Conservation (phyloP, 2,329 filamentous ascomycete species). For the Coccinonectria pachysandricola region DNA sequence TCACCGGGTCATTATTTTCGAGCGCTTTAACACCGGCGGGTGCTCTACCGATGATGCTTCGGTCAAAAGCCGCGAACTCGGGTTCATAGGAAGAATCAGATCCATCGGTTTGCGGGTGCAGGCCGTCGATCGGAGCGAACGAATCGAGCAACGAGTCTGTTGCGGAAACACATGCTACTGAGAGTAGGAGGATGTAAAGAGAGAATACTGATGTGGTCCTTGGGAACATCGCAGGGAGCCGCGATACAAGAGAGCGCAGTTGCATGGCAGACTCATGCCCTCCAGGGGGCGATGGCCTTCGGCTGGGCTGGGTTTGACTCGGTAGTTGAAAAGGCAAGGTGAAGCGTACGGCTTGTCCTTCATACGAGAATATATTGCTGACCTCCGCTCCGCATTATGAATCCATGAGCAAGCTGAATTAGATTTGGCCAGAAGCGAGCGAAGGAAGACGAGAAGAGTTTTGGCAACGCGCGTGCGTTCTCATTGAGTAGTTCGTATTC, state of each 20-base stretch:
- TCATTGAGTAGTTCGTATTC: too few relatives aligned
- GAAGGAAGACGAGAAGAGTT: constrained; percentile 1
- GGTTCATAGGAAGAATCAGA: constrained; percentile 41
- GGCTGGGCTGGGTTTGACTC: constrained; percentile 2
- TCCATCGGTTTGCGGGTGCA: constrained; percentile 5
- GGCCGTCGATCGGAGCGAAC: constrained; percentile 7
- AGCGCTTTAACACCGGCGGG: constrained; percentile 39
- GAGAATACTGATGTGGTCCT: too few relatives aligned
- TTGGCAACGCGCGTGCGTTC: constrained; percentile 1
- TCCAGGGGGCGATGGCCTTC: constrained; percentile 24
- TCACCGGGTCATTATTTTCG: constrained; percentile 53
- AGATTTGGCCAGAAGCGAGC: too few relatives aligned
- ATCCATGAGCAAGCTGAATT: too few relatives aligned
- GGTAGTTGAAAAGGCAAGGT: constrained; percentile 6
- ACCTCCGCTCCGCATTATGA: too few relatives aligned
- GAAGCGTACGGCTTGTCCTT: constrained; percentile 7
- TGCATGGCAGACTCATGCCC: constrained; percentile 41
- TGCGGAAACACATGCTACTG: too few relatives aligned
- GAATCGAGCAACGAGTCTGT: constrained; percentile 30
- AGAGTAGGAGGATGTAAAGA: too few relatives aligned
- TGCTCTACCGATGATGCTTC: constrained; percentile 52
- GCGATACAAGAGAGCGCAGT: constrained; percentile 60
- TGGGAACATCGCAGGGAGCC: too few relatives aligned
- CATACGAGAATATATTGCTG: too few relatives aligned
- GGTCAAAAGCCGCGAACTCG: constrained; percentile 50